A percentile compares a stretch with the other conserved stretches of the same genome.
Conservation (phyloP, 345 rosid species). For the Acer negundo region DNA sequence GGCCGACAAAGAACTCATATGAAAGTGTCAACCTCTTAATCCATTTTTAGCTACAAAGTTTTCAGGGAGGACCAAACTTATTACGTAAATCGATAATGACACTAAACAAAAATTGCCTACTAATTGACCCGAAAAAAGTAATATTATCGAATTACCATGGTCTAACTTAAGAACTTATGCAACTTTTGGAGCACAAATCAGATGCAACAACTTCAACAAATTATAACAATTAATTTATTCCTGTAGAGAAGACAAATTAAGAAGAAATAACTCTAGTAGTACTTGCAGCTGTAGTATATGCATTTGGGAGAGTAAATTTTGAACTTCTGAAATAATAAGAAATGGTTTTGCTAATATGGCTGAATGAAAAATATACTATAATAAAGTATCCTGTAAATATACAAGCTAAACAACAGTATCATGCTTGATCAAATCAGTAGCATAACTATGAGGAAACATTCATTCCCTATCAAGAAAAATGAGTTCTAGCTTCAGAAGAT, state of each 20-base stretch:
- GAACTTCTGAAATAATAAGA: neutral
- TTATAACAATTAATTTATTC: neutral
- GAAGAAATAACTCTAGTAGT: neutral
- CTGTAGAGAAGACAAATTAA: neutral
- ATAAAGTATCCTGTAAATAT: neutral
- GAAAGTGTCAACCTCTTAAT: neutral
- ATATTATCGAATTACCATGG: neutral
- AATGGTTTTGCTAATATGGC: neutral
- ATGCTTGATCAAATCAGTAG: neutral
- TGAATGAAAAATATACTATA: neutral
- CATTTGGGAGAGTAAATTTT: neutral
- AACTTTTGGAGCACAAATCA: neutral
- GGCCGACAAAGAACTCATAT: neutral
- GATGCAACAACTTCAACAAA: constrained; percentile 7
- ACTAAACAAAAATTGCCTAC: neutral
- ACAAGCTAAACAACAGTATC: neutral
- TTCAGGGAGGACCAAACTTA: neutral
- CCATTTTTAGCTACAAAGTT: neutral
- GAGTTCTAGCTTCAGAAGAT: neutral
- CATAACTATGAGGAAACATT: neutral
- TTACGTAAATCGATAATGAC: neutral
- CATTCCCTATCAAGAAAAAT: neutral
- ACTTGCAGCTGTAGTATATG: neutral
- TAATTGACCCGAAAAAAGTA: neutral
- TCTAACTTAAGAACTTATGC: neutral